Base-by-base conservation (phyloP, 176 grass and related monocot species). In the Elymus sibiricus region DNA sequence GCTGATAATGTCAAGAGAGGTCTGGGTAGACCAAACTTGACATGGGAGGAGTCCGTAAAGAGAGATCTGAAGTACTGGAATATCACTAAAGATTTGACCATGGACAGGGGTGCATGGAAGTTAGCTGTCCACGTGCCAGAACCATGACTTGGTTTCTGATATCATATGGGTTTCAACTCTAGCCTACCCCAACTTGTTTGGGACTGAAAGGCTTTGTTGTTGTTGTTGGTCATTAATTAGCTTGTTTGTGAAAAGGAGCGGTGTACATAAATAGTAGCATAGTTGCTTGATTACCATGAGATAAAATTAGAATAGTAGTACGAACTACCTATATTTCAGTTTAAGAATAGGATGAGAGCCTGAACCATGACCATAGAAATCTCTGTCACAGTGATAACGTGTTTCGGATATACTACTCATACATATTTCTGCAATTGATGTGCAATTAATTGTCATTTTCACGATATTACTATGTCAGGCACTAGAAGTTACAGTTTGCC, bases 401-500 rank as follows among this genome's bases (percentile, higher is more conserved):
- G 39, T 79, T 78, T 28, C 78, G 7, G 7, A 32, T 77, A 83
- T 84, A 59, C 59, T 83, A 71, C 7, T 64, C 2, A 3, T 88
- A 75, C 74, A 31, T 22, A 46, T 37, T 86, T 73, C 8, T 76
- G 42, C 71, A 74, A 74, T 49, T 29, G 24, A 46, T 19, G 12
- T 4, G 15, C 24, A 80, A 82, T 88, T 78, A 25, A 73, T 78
- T 59, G 7, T 26, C 25, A 64, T 76, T 68, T 25, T 35, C 7
- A 26, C 84, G 85, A 79, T 94, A 67, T 77, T 46, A 83, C 60
- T 47, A 86, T 78, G 28, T 22, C 81, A 98, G 97, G 79, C 15
- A 84, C 88, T 98, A 80, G 97, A 95, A 84, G 85, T 98, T 86
- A 93, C 92, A 79, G 92, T 98, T 79, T 98, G 97, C 92, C 90